Evolutionary conservation across 345 rosid species (phyloP), one percentile per base, ranked within the genome.

Genomic region (Citrus inodora): DNA sequence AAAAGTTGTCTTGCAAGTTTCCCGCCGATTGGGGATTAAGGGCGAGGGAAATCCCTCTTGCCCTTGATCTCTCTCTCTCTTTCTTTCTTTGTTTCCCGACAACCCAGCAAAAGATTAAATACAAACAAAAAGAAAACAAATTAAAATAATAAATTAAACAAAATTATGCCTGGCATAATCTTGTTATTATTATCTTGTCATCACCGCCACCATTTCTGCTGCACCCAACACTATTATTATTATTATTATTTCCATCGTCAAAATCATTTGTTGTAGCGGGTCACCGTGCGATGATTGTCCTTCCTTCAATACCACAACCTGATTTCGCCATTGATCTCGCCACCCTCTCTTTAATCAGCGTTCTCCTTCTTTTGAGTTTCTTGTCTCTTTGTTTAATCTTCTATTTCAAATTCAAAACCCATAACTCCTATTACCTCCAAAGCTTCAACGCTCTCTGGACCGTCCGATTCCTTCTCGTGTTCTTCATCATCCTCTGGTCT

Each of bases 381-480:
- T 76, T 90, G 67, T 89, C 90, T 42, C 75, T 89, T 40, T 42
- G 64, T 69, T 87, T 74, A 77, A 86, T 92, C 68, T 76, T 92
- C 80, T 84, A 77, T 73, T 86, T 90, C 77, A 79, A 75, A 40
- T 63, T 88, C 73, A 88, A 81, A 71, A 84, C 97, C 21, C 86
- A 79, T 4, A 32, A 73, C 71, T 83, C 88, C 38, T 83, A 62
- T 27, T 83, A 83, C 68, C 78, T 92, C 22, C 83, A 83, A 38
- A 78, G 73, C 22, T 90, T 92, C 80, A 89, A 89, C 76, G 79
- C 94, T 55, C 92, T 90, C 22, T 92, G 92, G 94, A 79, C 86
- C 68, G 89, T 89, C 76, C 85, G 93, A 3, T 86, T 87, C 37
- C 87, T 90, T 35, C 88, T 90, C 28, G 88, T 90, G 73, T 33